These are phyloP conservation scores for Vigna angularis DNA, from an alignment of 306 rosid genomes.

Conservation along the genomic window DNA sequence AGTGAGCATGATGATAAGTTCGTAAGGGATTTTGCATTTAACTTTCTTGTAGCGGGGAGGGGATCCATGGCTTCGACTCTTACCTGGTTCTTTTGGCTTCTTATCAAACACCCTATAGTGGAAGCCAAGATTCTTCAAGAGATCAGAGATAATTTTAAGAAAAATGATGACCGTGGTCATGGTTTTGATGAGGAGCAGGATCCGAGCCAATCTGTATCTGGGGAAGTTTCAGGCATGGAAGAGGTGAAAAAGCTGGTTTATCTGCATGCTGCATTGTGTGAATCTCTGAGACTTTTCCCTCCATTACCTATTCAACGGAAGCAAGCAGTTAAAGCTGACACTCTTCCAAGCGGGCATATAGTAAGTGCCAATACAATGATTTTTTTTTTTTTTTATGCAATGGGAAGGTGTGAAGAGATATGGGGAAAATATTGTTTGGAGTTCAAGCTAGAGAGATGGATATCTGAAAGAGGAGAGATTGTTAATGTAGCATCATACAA, in stretches of 20 bases:
- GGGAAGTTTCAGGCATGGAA: not conserved
- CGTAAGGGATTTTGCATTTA: conserved; percentile 36
- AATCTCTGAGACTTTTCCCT: conserved; percentile 59
- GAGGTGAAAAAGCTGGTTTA: conserved; percentile 53
- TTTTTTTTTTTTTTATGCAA: conserved; percentile 49
- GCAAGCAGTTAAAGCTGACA: conserved; percentile 37
- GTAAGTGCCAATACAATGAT: conserved; percentile 33
- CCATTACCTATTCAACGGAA: conserved; percentile 50
- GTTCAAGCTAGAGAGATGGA: conserved; percentile 76
- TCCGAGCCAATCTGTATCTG: too few relatives aligned
- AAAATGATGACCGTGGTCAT: too few relatives aligned
- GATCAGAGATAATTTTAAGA: conserved; percentile 20
- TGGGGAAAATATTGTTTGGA: conserved; percentile 65
- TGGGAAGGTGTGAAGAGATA: conserved; percentile 59
- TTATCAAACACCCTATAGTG: conserved; percentile 49
- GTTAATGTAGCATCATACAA: conserved; percentile 57
- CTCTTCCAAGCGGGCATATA: conserved; percentile 63
- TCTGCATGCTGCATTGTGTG: conserved; percentile 60
- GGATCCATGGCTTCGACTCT: conserved; percentile 35
- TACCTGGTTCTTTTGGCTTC: conserved; percentile 42
- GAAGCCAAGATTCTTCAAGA: conserved; percentile 56
- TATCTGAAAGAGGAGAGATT: conserved; percentile 46
- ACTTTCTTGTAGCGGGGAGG: conserved; percentile 27
- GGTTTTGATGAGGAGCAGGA: too few relatives aligned
- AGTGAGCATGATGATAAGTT: conserved; percentile 13